Base-by-base conservation (phyloP, 768 basidiomycete genomes). In the Arthromyces matolae region DNA sequence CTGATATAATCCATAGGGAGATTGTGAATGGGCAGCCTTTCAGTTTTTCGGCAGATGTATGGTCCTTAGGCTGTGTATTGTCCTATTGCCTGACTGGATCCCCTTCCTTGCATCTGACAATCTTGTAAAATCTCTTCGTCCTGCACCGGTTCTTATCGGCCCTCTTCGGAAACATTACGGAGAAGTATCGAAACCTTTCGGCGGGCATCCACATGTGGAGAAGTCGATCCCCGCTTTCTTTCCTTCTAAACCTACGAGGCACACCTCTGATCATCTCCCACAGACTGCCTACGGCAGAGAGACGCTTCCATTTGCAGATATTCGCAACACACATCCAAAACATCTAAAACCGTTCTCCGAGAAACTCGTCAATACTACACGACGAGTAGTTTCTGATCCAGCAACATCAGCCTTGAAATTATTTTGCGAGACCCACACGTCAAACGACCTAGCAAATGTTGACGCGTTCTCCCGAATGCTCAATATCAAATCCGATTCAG, bases 41-140 rank as follows among this genome's bases (percentile, higher is more conserved):
- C 37, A 62, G 64, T 29, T 72, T 67, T 47, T 44, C 65, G 6
- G 59, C 66, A 3, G 78, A 79, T 53, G 28, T 76, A 20, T 79
- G 76, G 76, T 77, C 77, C 1, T 45, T 76, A 22, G 78, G 76
- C 4, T 71, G 69, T 54, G 58, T 77, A 4, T 55, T 71, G 18
- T 40, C 71, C 16, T 60, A 63, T 6, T 71, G 71, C 47, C 47
- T 75, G 12, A 57, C 68, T 5, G 73, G 71, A 3, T 50, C 38
- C 10, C 60, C 60, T 14, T 56, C 19, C 49, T 53, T 42, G 45
- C 23, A 8, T 35, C 45, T 10, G 37, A 42, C 39, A 25, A 41
- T 36, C 36, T 49, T 23, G 45, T 37, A 14, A 25, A 8, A 45
- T 40, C 42, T n/a, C 42, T 48, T 23, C 54, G 46, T 24, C 49